Evolutionary conservation across 2,329 filamentous ascomycete genomes (phyloP).

Genomic region (Colletotrichum camelliae): DNA sequence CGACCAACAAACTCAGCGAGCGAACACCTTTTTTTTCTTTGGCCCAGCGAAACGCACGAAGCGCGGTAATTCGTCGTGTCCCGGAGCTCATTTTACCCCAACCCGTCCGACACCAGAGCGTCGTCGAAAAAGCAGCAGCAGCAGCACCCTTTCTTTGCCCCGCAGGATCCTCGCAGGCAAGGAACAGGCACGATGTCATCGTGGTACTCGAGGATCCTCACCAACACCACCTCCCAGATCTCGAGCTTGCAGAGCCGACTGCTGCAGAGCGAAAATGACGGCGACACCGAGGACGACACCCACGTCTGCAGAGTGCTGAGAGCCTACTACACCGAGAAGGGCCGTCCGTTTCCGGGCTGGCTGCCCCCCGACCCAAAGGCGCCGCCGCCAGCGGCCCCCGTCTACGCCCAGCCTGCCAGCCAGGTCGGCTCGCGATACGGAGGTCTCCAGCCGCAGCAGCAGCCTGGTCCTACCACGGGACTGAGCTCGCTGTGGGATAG

Average conservation of each 20-base stretch:
- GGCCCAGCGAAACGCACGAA: neutral
- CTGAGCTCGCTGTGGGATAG: slow-evolving; percentile 66
- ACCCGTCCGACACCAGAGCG: slow-evolving; percentile 1
- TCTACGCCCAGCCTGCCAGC: slow-evolving; percentile 52
- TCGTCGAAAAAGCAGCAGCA: neutral
- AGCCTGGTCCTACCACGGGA: slow-evolving; percentile 32
- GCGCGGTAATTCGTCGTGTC: neutral
- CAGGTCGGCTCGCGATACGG: slow-evolving; percentile 61
- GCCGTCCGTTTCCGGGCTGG: slow-evolving; percentile 81
- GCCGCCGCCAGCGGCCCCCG: slow-evolving; percentile 58
- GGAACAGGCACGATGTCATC: slow-evolving; percentile 65
- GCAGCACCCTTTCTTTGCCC: neutral
- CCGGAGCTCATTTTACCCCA: slow-evolving; percentile 6
- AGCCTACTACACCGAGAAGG: slow-evolving; percentile 91
- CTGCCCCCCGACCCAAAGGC: slow-evolving; percentile 88
- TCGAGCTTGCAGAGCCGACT: slow-evolving; percentile 73
- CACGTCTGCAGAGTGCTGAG: slow-evolving; percentile 94
- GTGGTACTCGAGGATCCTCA: slow-evolving; percentile 79
- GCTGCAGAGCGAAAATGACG: slow-evolving; percentile 68
- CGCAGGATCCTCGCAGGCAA: slow-evolving; percentile 20
- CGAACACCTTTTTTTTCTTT: neutral
- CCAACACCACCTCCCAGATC: slow-evolving; percentile 69
- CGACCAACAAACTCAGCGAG: neutral
- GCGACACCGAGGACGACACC: slow-evolving; percentile 86
- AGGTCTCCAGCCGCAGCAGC: slow-evolving; percentile 42